These are phyloP conservation scores for Metschnikowia kofuensis DNA, from an alignment of 805 yeast species.

Conservation along the genomic window DNA sequence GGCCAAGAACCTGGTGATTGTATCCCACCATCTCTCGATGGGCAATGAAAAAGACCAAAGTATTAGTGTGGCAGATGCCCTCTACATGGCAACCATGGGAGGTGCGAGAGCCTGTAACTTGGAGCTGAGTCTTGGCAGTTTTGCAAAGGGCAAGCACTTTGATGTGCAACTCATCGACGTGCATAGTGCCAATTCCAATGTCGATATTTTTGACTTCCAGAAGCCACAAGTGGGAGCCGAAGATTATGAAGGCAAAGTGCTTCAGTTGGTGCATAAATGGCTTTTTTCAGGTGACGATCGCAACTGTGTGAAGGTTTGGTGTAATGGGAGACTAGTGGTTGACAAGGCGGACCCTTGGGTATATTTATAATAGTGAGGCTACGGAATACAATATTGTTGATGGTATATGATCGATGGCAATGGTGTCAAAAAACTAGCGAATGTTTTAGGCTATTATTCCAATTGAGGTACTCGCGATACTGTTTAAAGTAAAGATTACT, in stretches of 20 bases:
- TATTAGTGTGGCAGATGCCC: slow-evolving; percentile 50
- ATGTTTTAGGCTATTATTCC: too few relatives aligned
- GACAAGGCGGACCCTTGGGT: slow-evolving; percentile 28
- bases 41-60: slow-evolving; percentile 7
- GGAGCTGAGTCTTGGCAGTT: slow-evolving; percentile 59
- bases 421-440: too few relatives aligned
- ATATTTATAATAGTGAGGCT: neutral
- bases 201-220: slow-evolving; percentile 80
- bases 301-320: slow-evolving; percentile 78
- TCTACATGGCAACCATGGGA: slow-evolving; percentile 82
- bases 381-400: too few relatives aligned
- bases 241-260: slow-evolving; percentile 33
- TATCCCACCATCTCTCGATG: slow-evolving; percentile 41
- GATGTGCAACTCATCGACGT: slow-evolving; percentile 81
- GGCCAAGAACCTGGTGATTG: slow-evolving; percentile 33
- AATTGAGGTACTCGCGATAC: too few relatives aligned
- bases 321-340: slow-evolving; percentile 66
- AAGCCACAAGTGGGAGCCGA: slow-evolving; percentile 29
- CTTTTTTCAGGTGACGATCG: slow-evolving; percentile 92
- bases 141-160: slow-evolving; percentile 73
- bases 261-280: slow-evolving; percentile 79
- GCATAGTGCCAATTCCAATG: slow-evolving; percentile 47
- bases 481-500: too few relatives aligned
- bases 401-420: too few relatives aligned
- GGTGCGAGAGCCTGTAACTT: slow-evolving; percentile 78